Percentiles rank a stretch among this genome's conserved stretches.
Evolutionary conservation across 2,329 filamentous ascomycete genomes (phyloP).

Genomic region (Fusarium nanum): DNA sequence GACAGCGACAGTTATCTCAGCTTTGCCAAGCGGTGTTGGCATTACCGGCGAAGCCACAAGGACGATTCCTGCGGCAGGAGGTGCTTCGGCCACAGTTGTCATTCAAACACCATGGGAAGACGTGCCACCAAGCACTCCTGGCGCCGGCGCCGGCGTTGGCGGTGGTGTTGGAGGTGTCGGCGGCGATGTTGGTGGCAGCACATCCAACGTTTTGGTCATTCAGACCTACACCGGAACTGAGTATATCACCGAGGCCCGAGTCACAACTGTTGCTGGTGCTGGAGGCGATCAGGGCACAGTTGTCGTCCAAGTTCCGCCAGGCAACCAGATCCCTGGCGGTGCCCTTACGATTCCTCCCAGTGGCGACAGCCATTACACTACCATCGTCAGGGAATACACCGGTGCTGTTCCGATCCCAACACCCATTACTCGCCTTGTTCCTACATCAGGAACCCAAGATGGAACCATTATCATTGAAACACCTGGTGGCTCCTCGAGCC

Average conservation of each 20-base stretch:
- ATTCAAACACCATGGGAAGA: conserved; percentile 38
- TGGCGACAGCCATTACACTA: conserved; percentile 27
- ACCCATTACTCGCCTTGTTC: conserved; percentile 29
- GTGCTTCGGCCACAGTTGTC: conserved; percentile 31
- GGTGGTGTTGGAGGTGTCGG: background rate
- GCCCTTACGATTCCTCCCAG: conserved; percentile 34
- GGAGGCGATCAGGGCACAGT: conserved; percentile 26
- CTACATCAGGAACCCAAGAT: conserved; percentile 18
- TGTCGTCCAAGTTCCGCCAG: conserved; percentile 30
- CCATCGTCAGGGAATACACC: conserved; percentile 26
- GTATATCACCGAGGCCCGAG: conserved; percentile 20
- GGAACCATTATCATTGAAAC: conserved; percentile 38
- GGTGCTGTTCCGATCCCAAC: conserved; percentile 26
- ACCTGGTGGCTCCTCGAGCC: conserved; percentile 14
- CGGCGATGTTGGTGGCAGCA: conserved; percentile 2
- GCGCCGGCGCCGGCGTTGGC: background rate
- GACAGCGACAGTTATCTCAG: conserved; percentile 31
- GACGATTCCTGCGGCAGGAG: conserved; percentile 29
- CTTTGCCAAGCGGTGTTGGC: conserved; percentile 22
- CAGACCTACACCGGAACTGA: conserved; percentile 36
- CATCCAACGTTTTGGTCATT: conserved; percentile 27
- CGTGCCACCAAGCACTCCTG: conserved; percentile 26
- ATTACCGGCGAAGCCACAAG: conserved; percentile 21
- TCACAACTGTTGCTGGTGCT: conserved; percentile 21
- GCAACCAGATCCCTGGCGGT: conserved; percentile 19